Conservation (phyloP, 1,139 yeast species). For the Saccharomyces hybrid region DNA sequence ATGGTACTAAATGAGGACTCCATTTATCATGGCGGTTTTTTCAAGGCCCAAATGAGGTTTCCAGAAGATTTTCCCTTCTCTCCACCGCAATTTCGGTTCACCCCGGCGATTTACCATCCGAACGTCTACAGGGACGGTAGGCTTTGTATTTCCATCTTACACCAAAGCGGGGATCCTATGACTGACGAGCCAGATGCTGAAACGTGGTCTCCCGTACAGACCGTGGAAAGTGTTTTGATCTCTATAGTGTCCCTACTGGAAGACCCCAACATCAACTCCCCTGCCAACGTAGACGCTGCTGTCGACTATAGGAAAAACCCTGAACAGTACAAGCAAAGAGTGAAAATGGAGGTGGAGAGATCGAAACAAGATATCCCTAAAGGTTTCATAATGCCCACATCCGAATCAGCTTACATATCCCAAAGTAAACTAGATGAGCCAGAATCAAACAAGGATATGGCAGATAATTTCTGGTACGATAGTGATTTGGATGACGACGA, state of each 20-base stretch:
- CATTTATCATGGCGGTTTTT: slow-evolving; percentile 91
- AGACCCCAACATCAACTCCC: slow-evolving; percentile 87
- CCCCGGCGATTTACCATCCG: slow-evolving; percentile 94
- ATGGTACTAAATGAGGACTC: slow-evolving; percentile 88
- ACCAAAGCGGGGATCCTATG: slow-evolving; percentile 82
- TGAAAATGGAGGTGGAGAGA: slow-evolving; percentile 73
- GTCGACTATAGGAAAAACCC: slow-evolving; percentile 83
- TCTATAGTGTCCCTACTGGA: slow-evolving; percentile 84
- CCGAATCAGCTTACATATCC: slow-evolving; percentile 46
- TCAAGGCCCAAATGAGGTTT: slow-evolving; percentile 88
- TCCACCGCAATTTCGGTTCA: slow-evolving; percentile 86
- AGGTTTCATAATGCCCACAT: slow-evolving; percentile 75
- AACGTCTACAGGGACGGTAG: slow-evolving; percentile 91
- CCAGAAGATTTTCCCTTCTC: slow-evolving; percentile 86
- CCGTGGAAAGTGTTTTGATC: slow-evolving; percentile 83
- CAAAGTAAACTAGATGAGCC: slow-evolving; percentile 7
- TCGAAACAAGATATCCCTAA: slow-evolving; percentile 79
- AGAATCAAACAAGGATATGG: slow-evolving; percentile 49
- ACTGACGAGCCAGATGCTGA: slow-evolving; percentile 88
- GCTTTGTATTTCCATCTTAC: slow-evolving; percentile 84
- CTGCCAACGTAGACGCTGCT: slow-evolving; percentile 96
- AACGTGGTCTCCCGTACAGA: slow-evolving; percentile 95
- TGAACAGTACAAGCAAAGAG: slow-evolving; percentile 71
- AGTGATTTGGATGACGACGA: slow-evolving; percentile 39
- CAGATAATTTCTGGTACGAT: slow-evolving; percentile 84